A percentile compares a stretch with the other conserved stretches of the same genome.
Evolutionary conservation across 139 green algal species (phyloP).

Genomic region (Deuterostichococcus epilithicus): DNA sequence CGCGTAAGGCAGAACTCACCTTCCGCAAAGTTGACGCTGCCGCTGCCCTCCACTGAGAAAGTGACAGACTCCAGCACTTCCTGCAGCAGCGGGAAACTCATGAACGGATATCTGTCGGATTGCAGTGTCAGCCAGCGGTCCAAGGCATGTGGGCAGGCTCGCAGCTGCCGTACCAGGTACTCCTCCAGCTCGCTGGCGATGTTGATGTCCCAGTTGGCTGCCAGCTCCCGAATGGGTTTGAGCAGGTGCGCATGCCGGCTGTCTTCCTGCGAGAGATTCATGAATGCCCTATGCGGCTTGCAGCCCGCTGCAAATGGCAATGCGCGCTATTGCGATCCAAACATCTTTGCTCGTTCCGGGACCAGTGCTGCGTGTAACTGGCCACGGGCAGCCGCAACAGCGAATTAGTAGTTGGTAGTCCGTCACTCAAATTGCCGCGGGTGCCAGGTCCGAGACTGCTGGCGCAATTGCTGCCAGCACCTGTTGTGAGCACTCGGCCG

Average conservation of each 20-base stretch:
- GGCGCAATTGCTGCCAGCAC: too few relatives aligned
- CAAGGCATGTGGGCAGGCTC: too few relatives aligned
- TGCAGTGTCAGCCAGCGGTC: too few relatives aligned
- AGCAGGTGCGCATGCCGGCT: slow-evolving; percentile 64
- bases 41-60: slow-evolving; percentile 65
- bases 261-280: slow-evolving; percentile 23
- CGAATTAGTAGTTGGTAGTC: too few relatives aligned
- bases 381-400: too few relatives aligned
- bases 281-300: background rate
- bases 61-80: slow-evolving; percentile 64
- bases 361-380: too few relatives aligned
- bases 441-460: too few relatives aligned
- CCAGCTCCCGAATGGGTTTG: slow-evolving; percentile 80
- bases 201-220: slow-evolving; percentile 83
- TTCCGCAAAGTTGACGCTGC: slow-evolving; percentile 77
- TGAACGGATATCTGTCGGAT: background rate
- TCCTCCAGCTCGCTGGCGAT: slow-evolving; percentile 82
- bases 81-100: slow-evolving; percentile 13
- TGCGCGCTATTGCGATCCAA: too few relatives aligned
- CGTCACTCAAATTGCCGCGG: too few relatives aligned
- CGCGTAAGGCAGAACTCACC: too few relatives aligned
- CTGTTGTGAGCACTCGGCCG: too few relatives aligned
- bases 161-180: slow-evolving; percentile 75
- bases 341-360: background rate
- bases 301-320: too few relatives aligned